Percentiles rank a stretch among this genome's conserved stretches.
Evolutionary conservation across 1,284 basidiomycete species (phyloP).

Genomic region (Apiotrichum akiyoshidainum): DNA sequence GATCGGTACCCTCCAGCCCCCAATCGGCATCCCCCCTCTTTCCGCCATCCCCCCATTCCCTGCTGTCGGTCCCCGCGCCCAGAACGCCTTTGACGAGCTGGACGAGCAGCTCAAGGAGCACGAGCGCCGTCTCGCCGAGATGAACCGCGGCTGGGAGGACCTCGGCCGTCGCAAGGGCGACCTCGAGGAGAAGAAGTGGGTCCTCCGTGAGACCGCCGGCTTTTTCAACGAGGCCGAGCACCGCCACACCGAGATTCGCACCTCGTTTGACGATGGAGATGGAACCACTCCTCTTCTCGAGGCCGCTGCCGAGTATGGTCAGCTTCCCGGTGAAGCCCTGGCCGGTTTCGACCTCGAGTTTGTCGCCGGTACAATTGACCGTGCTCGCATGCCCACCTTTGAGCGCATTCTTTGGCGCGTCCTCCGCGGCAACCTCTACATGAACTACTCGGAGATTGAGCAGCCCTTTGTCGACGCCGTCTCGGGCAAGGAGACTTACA

Average conservation of each 20-base stretch:
- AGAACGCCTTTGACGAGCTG: conserved; percentile 90
- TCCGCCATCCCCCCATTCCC: conserved; percentile 76
- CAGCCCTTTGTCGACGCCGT: conserved; percentile 87
- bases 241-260: conserved; percentile 72
- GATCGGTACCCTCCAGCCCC: conserved; percentile 69
- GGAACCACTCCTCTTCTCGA: conserved; percentile 86
- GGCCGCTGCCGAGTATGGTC: conserved; percentile 67
- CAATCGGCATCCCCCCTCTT: conserved; percentile 74
- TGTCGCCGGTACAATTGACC: conserved; percentile 94
- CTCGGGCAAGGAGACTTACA: conserved; percentile 77
- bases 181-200: conserved; percentile 87
- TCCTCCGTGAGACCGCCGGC: conserved; percentile 89
- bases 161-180: conserved; percentile 83
- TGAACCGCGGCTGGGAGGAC: conserved; percentile 92
- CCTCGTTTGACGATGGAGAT: conserved; percentile 79
- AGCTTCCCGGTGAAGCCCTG: conserved; percentile 58
- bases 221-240: conserved; percentile 92
- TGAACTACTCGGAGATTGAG: conserved; percentile 95
- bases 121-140: conserved; percentile 78
- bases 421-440: conserved; percentile 95
- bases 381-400: conserved; percentile 84
- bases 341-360: conserved; percentile 79
- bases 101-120: conserved; percentile 83
- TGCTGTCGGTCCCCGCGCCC: conserved; percentile 81
- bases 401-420: conserved; percentile 98